Conservation (phyloP, 2,329 filamentous ascomycete species). For the Thelonectria discophora region DNA sequence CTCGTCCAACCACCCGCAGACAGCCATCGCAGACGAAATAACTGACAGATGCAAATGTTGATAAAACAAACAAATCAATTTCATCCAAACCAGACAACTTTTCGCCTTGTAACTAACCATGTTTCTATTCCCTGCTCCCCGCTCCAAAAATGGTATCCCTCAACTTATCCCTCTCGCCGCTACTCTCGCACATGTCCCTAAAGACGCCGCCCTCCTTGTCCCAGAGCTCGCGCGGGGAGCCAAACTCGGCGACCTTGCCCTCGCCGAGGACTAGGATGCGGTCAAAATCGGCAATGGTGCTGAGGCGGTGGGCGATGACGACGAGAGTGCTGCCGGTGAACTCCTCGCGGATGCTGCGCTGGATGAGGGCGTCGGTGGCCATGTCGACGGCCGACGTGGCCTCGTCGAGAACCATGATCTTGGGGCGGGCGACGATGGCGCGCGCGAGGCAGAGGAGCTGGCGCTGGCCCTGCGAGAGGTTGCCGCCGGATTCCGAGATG, state of each 20-base stretch:
- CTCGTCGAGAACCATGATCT: constrained; percentile 83
- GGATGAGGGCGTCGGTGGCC: constrained; percentile 77
- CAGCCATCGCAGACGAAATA: too few relatives aligned
- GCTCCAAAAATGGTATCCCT: constrained; percentile 54
- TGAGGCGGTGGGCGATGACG: constrained; percentile 79
- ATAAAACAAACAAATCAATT: not conserved
- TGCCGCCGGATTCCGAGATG: constrained; percentile 76
- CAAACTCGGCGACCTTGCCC: constrained; percentile 73
- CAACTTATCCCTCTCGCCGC: constrained; percentile 65
- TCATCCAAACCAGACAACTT: not conserved
- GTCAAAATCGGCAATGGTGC: constrained; percentile 81
- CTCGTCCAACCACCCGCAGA: too few relatives aligned
- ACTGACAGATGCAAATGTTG: too few relatives aligned
- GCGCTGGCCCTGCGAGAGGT: constrained; percentile 79
- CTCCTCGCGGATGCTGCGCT: constrained; percentile 76
- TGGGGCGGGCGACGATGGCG: constrained; percentile 75
- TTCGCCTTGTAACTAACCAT: not conserved
- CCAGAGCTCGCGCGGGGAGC: constrained; percentile 70
- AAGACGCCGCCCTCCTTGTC: constrained; percentile 63
- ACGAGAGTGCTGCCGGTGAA: constrained; percentile 74
- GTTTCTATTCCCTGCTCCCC: constrained; percentile 7
- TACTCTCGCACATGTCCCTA: constrained; percentile 69
- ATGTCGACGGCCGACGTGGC: constrained; percentile 83
- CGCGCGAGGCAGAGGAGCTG: constrained; percentile 79
- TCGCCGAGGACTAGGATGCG: constrained; percentile 76